Evolutionary conservation across 1,284 basidiomycete genomes (phyloP).

Genomic region (Rhodotorula sp.): DNA sequence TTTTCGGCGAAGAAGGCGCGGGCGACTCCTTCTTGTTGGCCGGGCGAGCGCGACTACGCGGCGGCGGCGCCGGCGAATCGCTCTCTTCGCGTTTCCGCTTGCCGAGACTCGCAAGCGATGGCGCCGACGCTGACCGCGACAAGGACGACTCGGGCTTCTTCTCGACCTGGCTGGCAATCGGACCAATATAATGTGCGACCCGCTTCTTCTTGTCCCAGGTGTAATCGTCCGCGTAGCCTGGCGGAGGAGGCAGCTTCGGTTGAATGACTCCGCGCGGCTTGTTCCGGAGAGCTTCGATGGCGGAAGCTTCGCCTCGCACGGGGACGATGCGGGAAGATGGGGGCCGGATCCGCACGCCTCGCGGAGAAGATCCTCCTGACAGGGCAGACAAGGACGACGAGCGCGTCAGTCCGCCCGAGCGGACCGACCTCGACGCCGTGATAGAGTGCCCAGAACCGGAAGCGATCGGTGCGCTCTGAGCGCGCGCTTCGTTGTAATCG

Average conservation of each 20-base stretch:
- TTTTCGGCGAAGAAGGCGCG: neutral
- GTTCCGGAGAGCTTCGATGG: slow-evolving; percentile 24
- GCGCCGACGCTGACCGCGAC: slow-evolving; percentile 3
- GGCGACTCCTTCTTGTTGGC: neutral
- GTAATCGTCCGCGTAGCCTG: slow-evolving; percentile 32
- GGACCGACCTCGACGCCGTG: slow-evolving; percentile 1
- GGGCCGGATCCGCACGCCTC: neutral
- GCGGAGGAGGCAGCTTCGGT: slow-evolving; percentile 33
- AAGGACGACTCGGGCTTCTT: neutral
- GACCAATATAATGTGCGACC: slow-evolving; percentile 23
- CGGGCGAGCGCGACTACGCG: neutral
- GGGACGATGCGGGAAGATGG: slow-evolving; percentile 12
- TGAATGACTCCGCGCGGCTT: slow-evolving; percentile 32
- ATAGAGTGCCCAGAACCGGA: neutral
- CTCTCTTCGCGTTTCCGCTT: slow-evolving; percentile 16
- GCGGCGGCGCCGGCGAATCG: slow-evolving; percentile 11
- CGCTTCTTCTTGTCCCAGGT: slow-evolving; percentile 22
- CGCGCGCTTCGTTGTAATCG: slow-evolving; percentile 16
- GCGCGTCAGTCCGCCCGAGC: neutral
- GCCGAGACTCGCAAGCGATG: slow-evolving; percentile 1
- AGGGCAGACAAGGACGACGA: slow-evolving; percentile 11
- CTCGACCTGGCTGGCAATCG: neutral
- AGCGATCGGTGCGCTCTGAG: neutral
- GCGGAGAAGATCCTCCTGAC: neutral
- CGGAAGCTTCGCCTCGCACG: neutral